A percentile compares a stretch with the other conserved stretches of the same genome.
Evolutionary conservation across 2,329 filamentous ascomycete genomes (phyloP).

Genomic region (Nannizziopsis barbatae): DNA sequence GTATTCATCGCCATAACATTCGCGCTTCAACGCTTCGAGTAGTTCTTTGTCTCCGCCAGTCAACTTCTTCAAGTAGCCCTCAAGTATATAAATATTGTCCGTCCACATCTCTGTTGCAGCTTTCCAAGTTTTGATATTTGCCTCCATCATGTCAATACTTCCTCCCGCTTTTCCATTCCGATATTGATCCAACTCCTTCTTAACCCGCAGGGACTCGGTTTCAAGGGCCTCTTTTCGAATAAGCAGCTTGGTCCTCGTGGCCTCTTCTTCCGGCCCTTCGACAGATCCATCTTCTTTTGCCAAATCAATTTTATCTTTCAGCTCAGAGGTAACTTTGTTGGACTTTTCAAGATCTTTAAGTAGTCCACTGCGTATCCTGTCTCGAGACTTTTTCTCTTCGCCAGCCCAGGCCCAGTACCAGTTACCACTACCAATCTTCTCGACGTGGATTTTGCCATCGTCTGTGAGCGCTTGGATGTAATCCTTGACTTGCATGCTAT

Average conservation of each 20-base stretch:
- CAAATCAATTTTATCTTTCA: conserved; percentile 16
- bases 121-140: conserved; percentile 26
- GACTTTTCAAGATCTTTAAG: conserved; percentile 27
- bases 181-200: conserved; percentile 23
- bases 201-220: conserved; percentile 8
- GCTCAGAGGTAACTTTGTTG: conserved; percentile 14
- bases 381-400: conserved; percentile 39
- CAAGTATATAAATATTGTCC: conserved; percentile 36
- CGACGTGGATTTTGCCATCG: conserved; percentile 51
- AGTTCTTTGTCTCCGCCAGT: conserved; percentile 35
- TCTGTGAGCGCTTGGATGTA: conserved; percentile 52
- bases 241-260: conserved; percentile 12
- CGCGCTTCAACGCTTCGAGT: conserved; percentile 34
- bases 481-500: conserved; percentile 56
- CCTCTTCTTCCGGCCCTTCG: conserved; percentile 11
- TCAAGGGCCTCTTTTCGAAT: conserved; percentile 9
- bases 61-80: conserved; percentile 31
- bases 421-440: conserved; percentile 60
- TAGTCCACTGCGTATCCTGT: conserved; percentile 23
- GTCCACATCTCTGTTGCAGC: conserved; percentile 31
- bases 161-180: conserved; percentile 10
- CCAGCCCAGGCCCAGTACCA: conserved; percentile 60
- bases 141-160: conserved; percentile 24
- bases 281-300: conserved; percentile 15
- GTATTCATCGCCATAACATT: conserved; percentile 45